Conservation (phyloP, 306 rosid species). For the Casuarina cunninghamiana region DNA sequence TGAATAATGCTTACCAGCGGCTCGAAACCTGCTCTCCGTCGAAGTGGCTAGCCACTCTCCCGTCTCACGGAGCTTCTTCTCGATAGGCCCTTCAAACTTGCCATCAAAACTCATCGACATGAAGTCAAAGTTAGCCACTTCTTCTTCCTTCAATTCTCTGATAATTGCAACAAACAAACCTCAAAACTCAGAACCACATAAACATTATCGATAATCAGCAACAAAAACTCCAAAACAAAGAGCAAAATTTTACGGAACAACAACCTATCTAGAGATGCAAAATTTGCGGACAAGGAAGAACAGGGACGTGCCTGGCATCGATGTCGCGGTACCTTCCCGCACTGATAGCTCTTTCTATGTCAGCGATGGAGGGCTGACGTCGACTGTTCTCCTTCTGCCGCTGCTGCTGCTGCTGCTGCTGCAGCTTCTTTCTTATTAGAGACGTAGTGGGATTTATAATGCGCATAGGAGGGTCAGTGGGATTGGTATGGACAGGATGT, state of each 20-base stretch:
- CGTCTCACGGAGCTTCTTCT: conserved; percentile 64
- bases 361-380: conserved; percentile 51
- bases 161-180: not conserved
- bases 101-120: conserved; percentile 43
- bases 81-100: conserved; percentile 60
- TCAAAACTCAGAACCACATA: not conserved
- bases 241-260: not conserved
- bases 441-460: conserved; percentile 11
- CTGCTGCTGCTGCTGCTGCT: not conserved
- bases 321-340: conserved; percentile 85
- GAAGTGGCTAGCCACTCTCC: conserved; percentile 68
- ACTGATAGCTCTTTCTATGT: conserved; percentile 73
- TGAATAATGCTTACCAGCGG: conserved; percentile 40
- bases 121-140: conserved; percentile 51
- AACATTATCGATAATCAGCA: not conserved
- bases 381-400: conserved; percentile 18
- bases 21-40: conserved; percentile 49
- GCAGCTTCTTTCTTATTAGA: conserved; percentile 19
- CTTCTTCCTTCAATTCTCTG: conserved; percentile 53
- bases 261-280: not conserved
- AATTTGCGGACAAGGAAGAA: not conserved
- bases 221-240: not conserved
- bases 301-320: conserved; percentile 43
- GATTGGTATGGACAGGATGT: conserved; percentile 25
- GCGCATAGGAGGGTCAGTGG: conserved; percentile 24